Percentiles rank a stretch among this genome's conserved stretches.
Conservation (phyloP, 176 grass and related monocot species). For the Hordeum vulgare region DNA sequence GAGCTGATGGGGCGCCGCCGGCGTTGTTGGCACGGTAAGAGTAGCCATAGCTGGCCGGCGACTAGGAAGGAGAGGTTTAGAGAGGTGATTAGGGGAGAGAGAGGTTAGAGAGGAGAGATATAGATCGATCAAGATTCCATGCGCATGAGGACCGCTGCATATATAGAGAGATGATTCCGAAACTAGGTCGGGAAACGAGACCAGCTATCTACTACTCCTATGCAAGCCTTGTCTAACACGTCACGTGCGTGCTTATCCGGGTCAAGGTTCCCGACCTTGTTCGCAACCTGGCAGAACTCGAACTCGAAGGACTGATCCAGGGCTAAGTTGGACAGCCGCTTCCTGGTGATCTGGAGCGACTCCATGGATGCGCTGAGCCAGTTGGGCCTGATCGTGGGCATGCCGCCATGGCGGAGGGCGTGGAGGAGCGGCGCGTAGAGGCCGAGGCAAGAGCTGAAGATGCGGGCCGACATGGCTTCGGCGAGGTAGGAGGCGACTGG, state of each 20-base stretch:
- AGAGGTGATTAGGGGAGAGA: too few species aligned
- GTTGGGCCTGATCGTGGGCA: slow-evolving; percentile 53
- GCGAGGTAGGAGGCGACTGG: slow-evolving; percentile 78
- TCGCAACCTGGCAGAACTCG: slow-evolving; percentile 62
- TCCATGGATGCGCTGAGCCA: slow-evolving; percentile 60
- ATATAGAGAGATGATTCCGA: too few species aligned
- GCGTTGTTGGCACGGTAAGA: too few species aligned
- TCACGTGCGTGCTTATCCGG: slow-evolving; percentile 8
- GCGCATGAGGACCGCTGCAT: too few species aligned
- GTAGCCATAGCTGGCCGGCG: too few species aligned
- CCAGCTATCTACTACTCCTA: too few species aligned
- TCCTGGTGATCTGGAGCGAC: slow-evolving; percentile 63
- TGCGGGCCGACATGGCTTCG: slow-evolving; percentile 63
- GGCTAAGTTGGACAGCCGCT: slow-evolving; percentile 65
- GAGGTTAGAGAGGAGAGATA: too few species aligned
- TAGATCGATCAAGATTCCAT: too few species aligned
- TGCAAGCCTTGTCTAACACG: too few species aligned
- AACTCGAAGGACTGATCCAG: slow-evolving; percentile 39
- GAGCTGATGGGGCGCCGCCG: too few species aligned
- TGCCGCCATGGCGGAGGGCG: slow-evolving; percentile 54
- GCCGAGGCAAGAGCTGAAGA: slow-evolving; percentile 65
- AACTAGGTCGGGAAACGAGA: too few species aligned
- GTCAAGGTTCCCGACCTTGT: slow-evolving; percentile 78
- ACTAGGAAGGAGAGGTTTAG: too few species aligned
- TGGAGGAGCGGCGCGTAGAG: slow-evolving; percentile 67